Evolutionary conservation across 2,329 filamentous ascomycete species (phyloP), one percentile per base, ranked within the genome.

Genomic region (Sphaceloma murrayae): DNA sequence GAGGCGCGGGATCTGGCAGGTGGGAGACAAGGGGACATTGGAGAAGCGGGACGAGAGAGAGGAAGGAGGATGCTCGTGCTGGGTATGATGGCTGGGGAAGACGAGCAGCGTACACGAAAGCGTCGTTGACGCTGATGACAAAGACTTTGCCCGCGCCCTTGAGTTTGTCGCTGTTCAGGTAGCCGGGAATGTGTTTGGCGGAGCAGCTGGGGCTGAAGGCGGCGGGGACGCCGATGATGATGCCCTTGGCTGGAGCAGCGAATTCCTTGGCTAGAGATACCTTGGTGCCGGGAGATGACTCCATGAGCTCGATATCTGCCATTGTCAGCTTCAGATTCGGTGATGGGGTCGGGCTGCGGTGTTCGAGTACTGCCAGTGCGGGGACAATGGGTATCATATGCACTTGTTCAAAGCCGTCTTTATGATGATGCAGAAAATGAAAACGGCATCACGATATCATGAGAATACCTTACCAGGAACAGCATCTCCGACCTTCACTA

Each of bases 111-210:
- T 71, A 93, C 84, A 94, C 88, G 62, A 95, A 95, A 14, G 87
- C 77, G 62, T 96, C 89, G 61, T 96, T 96, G 60, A 95, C 88
- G 11, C 84, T 80, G 46, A 96, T 78, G 30, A 96, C 85, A 58
- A 93, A 94, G 34, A 94, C 84, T 57, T 82, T 73, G 38, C 87
- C 88, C 21, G 84, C 85, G 49, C 80, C 72, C 67, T 84, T 84
- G 54, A 93, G 73, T 61, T 80, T 78, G 45, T 80, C 73, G 60
- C 85, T 82, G 58, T 78, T 79, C 63, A 95, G 82, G 67, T 87
- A 96, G 45, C 84, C 83, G 1, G 89, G 89, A 34, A 96, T 72
- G 61, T 96, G 89, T 38, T 67, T 70, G 52, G 74, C 72, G 13
- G 76, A 79, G 67, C 79, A 83, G 8, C 72, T 67, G 29, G 78